Conservation (phyloP, 495 filamentous ascomycete genomes). For the Neurospora pannonica region DNA sequence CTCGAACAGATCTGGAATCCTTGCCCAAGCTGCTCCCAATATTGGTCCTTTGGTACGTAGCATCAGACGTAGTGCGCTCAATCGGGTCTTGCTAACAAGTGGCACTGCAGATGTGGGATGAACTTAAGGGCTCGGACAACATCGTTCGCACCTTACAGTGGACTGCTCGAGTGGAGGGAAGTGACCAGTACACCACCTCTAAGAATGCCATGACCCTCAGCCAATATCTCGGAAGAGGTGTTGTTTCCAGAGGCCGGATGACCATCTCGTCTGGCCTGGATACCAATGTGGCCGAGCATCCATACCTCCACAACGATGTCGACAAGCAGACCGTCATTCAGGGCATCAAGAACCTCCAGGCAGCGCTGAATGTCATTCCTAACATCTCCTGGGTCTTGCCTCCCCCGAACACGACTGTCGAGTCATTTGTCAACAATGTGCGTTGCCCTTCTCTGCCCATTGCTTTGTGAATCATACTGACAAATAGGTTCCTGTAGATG, state of each 20-base stretch:
- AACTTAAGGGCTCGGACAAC: constrained; percentile 48
- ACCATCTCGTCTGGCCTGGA: constrained; percentile 45
- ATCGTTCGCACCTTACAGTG: constrained; percentile 57
- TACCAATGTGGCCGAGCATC: constrained; percentile 42
- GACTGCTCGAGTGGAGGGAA: constrained; percentile 53
- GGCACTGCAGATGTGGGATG: constrained; percentile 39
- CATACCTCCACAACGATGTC: constrained; percentile 42
- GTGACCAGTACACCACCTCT: constrained; percentile 24
- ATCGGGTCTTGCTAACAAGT: constrained; percentile 8
- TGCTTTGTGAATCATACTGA: background rate
- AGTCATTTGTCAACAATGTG: constrained; percentile 41
- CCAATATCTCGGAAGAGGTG: constrained; percentile 56
- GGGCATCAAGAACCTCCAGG: constrained; percentile 52
- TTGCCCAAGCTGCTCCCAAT: constrained; percentile 61
- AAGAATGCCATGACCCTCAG: constrained; percentile 48
- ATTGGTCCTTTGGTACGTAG: constrained; percentile 46
- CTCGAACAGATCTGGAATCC: constrained; percentile 46
- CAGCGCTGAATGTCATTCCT: constrained; percentile 42
- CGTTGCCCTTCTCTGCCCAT: background rate
- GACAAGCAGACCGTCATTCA: constrained; percentile 42
- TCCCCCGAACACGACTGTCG: constrained; percentile 39
- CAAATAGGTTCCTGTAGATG: constrained; percentile 12
- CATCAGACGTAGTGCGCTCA: background rate
- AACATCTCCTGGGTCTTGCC: constrained; percentile 49
- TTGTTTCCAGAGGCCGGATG: constrained; percentile 50